Conservation (phyloP, 352 stramenopile genomes). For the Pythium volutum region DNA sequence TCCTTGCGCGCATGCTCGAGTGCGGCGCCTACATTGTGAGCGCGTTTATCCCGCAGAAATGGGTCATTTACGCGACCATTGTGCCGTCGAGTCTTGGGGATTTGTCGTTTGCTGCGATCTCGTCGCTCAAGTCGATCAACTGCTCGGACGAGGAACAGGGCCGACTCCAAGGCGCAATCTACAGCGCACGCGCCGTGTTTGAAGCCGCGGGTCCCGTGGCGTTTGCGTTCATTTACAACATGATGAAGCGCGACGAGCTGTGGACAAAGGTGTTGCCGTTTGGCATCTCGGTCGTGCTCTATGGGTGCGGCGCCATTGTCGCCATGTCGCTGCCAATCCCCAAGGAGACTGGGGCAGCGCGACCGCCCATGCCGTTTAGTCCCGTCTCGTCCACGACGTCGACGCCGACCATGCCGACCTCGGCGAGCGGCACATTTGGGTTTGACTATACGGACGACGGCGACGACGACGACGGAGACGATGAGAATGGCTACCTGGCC, state of each 20-base stretch:
- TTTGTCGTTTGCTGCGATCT: conserved; percentile 66
- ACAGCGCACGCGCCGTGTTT: conserved; percentile 59
- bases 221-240: conserved; percentile 54
- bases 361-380: conserved; percentile 38
- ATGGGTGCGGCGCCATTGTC: conserved; percentile 43
- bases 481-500: conserved; percentile 35
- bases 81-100: conserved; percentile 49
- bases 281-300: conserved; percentile 48
- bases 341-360: neutral
- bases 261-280: conserved; percentile 59
- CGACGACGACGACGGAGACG: conserved; percentile 36
- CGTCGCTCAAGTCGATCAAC: conserved; percentile 62
- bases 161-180: conserved; percentile 69
- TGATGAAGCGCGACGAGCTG: conserved; percentile 40
- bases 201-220: conserved; percentile 53
- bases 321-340: conserved; percentile 40
- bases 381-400: conserved; percentile 39
- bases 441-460: conserved; percentile 19
- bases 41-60: conserved; percentile 55
- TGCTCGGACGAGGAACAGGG: conserved; percentile 72
- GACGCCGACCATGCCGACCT: conserved; percentile 28
- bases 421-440: conserved; percentile 11
- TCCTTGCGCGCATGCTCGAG: conserved; percentile 41
- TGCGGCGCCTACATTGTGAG: conserved; percentile 36
- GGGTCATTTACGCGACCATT: conserved; percentile 50